phyloP scores from a whole-genome alignment of 306 rosid genomes.

The Dryas alaskensis region DNA sequence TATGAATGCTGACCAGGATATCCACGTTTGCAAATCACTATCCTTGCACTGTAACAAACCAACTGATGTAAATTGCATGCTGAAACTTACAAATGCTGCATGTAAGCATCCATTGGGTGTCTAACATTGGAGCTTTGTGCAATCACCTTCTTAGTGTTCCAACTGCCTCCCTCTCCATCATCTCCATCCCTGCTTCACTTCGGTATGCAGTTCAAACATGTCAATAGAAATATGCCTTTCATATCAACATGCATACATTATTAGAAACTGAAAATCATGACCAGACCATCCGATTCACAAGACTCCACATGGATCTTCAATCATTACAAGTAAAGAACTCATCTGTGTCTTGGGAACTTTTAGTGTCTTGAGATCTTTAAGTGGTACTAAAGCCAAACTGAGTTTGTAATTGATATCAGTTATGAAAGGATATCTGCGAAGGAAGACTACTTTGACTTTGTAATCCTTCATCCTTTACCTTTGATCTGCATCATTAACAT shows the following conservation, averaged over 20 bases:
- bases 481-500: neutral
- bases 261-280: neutral
- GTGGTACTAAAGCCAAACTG: too few species aligned
- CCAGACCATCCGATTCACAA: neutral
- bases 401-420: neutral
- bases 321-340: neutral
- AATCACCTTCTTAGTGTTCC: neutral
- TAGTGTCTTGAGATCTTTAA: too few species aligned
- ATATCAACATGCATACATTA: neutral
- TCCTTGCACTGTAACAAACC: neutral
- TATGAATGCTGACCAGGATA: neutral
- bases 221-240: neutral
- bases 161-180: neutral
- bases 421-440: neutral
- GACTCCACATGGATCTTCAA: neutral
- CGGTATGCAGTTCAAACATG: neutral
- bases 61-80: neutral
- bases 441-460: neutral
- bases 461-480: neutral
- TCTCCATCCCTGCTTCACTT: neutral
- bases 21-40: neutral
- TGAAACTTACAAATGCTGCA: neutral
- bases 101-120: too few species aligned
- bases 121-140: too few species aligned
- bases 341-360: neutral